Conservation (phyloP, 257 asterid genomes). For the Lycium ferocissimum region DNA sequence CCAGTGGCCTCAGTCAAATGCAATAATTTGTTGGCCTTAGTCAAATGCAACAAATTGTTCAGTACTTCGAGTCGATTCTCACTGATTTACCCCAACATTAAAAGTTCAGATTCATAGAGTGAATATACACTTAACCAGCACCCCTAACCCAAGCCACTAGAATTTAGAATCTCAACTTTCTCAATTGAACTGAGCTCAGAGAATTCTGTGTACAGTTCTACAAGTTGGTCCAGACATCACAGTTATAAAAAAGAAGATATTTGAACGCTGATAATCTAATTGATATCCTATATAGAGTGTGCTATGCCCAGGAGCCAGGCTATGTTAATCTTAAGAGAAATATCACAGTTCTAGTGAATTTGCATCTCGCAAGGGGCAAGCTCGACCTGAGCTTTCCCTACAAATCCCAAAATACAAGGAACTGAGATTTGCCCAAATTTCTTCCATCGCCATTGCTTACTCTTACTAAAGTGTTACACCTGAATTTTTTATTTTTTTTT, state of each 20-base stretch:
- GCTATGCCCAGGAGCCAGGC: neutral
- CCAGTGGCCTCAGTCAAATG: neutral
- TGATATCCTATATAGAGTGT: neutral
- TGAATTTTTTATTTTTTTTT: neutral
- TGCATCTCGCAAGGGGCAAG: neutral
- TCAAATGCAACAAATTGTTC: neutral
- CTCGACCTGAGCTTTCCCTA: neutral
- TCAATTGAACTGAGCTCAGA: constrained; percentile 4
- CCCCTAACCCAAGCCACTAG: constrained; percentile 14
- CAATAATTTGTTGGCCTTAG: neutral
- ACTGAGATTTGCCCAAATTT: neutral
- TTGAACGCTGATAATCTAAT: neutral
- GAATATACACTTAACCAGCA: neutral
- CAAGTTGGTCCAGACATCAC: neutral
- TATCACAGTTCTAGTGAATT: neutral
- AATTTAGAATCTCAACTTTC: neutral
- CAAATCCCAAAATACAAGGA: constrained; percentile 8
- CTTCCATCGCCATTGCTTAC: neutral
- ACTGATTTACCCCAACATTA: constrained; percentile 11
- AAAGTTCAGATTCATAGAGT: constrained; percentile 18
- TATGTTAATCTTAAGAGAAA: constrained; percentile 13
- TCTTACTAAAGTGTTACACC: neutral
- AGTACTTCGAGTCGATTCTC: neutral
- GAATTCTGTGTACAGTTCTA: neutral
- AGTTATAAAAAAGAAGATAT: neutral